Percentiles rank a stretch among this genome's conserved stretches.
phyloP scores from a whole-genome alignment of 1,139 yeast genomes.

The Meyerozyma elateridarum region DNA sequence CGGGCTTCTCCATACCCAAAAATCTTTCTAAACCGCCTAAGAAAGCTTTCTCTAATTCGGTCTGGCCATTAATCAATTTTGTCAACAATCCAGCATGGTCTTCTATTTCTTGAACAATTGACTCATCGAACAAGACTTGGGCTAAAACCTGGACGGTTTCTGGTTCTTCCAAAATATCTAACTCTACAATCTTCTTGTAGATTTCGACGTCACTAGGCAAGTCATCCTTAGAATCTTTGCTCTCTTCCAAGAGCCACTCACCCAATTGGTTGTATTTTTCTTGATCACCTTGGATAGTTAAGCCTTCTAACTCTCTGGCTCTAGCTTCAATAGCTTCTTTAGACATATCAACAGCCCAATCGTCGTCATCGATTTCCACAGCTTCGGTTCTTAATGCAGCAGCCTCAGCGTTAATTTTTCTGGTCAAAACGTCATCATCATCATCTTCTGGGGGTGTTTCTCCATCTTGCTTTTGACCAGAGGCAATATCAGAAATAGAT shows the following conservation, averaged over 20 bases:
- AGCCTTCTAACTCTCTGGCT: constrained; percentile 77
- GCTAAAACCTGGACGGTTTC: constrained; percentile 89
- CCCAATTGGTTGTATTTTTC: constrained; percentile 71
- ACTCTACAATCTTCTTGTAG: constrained; percentile 80
- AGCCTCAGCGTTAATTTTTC: constrained; percentile 82
- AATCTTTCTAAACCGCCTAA: constrained; percentile 95
- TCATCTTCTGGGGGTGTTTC: constrained; percentile 37
- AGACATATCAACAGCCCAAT: constrained; percentile 97
- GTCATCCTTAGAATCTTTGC: constrained; percentile 50
- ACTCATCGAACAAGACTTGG: constrained; percentile 80
- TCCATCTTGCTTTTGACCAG: constrained; percentile 40
- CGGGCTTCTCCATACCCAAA: constrained; percentile 77
- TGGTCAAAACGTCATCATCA: constrained; percentile 74
- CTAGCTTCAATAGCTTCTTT: constrained; percentile 95
- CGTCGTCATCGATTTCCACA: constrained; percentile 75
- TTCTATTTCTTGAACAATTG: constrained; percentile 67
- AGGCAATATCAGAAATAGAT: constrained; percentile 72
- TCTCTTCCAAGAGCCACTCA: constrained; percentile 69
- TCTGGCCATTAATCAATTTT: constrained; percentile 63
- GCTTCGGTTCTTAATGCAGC: constrained; percentile 53
- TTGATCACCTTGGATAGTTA: constrained; percentile 35
- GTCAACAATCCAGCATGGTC: constrained; percentile 78
- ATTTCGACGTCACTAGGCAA: constrained; percentile 85
- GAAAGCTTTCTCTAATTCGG: constrained; percentile 76
- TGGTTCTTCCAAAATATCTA: constrained; percentile 67